These are phyloP conservation scores for Dryadomyces quercus-mongolicae DNA, from an alignment of 2,329 filamentous ascomycete species.

Conservation along the genomic window DNA sequence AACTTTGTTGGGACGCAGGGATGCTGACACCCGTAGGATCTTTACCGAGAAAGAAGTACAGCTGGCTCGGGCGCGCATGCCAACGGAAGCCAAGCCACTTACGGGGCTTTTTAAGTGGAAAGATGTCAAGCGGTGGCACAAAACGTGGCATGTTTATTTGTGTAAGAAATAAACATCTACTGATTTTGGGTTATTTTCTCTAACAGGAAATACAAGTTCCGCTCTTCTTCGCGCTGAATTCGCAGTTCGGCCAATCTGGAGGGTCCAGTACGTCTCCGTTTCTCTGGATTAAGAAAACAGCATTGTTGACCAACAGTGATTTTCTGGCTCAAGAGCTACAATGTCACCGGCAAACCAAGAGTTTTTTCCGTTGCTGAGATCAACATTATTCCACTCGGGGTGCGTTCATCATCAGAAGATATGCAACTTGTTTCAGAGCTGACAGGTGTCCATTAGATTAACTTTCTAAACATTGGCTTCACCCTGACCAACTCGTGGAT, in stretches of 20 bases:
- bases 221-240: constrained; percentile 13
- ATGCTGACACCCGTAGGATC: constrained; percentile 9
- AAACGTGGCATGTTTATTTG: constrained; percentile 18
- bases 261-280: constrained; percentile 13
- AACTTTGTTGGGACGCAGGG: not conserved
- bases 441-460: constrained; percentile 11
- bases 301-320: constrained; percentile 12
- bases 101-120: constrained; percentile 19
- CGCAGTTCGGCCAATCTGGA: constrained; percentile 14
- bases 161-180: no score
- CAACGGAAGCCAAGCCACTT: constrained; percentile 12
- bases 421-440: not conserved
- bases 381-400: constrained; percentile 17
- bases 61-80: constrained; percentile 15
- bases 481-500: constrained; percentile 15
- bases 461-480: constrained; percentile 14
- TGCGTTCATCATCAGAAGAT: constrained; percentile 7
- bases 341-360: constrained; percentile 11
- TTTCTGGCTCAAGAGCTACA: constrained; percentile 18
- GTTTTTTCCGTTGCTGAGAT: constrained; percentile 16
- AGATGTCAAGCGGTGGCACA: constrained; percentile 18
- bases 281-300: no score
- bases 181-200: no score
- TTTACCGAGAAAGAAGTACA: constrained; percentile 14
- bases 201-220: constrained; percentile 11